Base-by-base conservation (phyloP, 108 stramenopile genomes). In the Skeletonema tropicum region DNA sequence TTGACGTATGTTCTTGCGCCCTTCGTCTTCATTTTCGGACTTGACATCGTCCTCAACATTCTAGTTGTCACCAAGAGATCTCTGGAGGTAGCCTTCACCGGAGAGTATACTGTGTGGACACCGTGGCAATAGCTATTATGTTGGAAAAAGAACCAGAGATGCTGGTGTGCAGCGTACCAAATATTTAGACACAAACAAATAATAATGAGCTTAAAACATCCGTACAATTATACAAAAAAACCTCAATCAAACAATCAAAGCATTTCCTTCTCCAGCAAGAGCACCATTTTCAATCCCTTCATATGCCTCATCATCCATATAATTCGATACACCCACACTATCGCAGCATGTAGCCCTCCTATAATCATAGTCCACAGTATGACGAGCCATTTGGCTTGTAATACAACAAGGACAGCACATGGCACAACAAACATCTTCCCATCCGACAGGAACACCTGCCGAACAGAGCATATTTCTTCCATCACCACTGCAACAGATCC, bases 331-430 rank as follows among this genome's bases (percentile, higher is more conserved):
- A 14, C 94, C 94, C 3, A 84, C 88, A 7, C 31, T 29, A 42
- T 86, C 81, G 60, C 79, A 91, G 57, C 79, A 91, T 2, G 66
- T 58, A 29, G 80, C 91, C 13, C 79, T 79, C 75, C 88, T 88
- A 60, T 86, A 89, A 52, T 87, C 87, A 73, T 92, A 92, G 71
- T 94, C 90, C 21, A 90, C 94, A 2, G 94, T 92, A 64, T 95
- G 94, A 10, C 94, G 69, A 6, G 89, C 84, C 84, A 95, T 87
- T 48, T 95, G 94, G 3, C 86, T 83, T 23, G 87, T 31, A 2
- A 85, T 71, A 66, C 94, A 95, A 76, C 87, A 85, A 23, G 80
- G 76, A 66, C 94, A 95, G 33, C 70, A 95, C 33, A 85, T 10
- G 7, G 88, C 65, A 66, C 90, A 92, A 68, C 87, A 90, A 0